phyloP scores from a whole-genome alignment of 352 stramenopile genomes.

The Pythium phragmiticola region DNA sequence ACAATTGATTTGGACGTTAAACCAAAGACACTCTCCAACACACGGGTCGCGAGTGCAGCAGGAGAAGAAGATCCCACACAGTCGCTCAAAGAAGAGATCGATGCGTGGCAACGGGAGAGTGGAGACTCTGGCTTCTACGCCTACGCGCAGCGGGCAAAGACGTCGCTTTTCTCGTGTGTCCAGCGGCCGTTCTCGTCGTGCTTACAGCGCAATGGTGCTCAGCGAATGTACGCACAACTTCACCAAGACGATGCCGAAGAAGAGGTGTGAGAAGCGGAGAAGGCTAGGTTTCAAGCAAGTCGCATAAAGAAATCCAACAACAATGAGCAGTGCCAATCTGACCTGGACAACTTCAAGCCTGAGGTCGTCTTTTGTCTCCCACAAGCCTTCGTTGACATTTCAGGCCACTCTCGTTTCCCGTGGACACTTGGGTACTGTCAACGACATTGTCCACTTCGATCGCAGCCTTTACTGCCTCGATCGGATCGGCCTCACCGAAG shows the following conservation, averaged over 20 bases:
- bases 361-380: too few species aligned
- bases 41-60: slow-evolving; percentile 12
- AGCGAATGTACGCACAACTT: slow-evolving; percentile 24
- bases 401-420: too few species aligned
- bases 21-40: not conserved
- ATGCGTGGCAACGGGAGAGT: slow-evolving; percentile 22
- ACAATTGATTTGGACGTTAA: slow-evolving; percentile 41
- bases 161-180: slow-evolving; percentile 14
- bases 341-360: too few species aligned
- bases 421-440: too few species aligned
- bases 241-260: slow-evolving; percentile 24
- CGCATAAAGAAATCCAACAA: too few species aligned
- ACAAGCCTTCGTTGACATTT: too few species aligned
- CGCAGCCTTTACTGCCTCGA: too few species aligned
- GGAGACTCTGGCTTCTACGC: not conserved
- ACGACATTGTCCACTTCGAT: too few species aligned
- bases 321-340: too few species aligned
- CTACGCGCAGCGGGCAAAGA: slow-evolving; percentile 4
- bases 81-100: slow-evolving; percentile 25
- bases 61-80: slow-evolving; percentile 27
- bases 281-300: too few species aligned
- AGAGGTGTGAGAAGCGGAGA: slow-evolving; percentile 11
- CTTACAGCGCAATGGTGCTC: slow-evolving; percentile 13
- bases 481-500: too few species aligned
- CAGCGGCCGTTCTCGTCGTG: slow-evolving; percentile 20